A percentile compares a stretch with the other conserved stretches of the same genome.
Evolutionary conservation across 2,329 filamentous ascomycete species (phyloP).

Genomic region (Stenocarpella maydis): DNA sequence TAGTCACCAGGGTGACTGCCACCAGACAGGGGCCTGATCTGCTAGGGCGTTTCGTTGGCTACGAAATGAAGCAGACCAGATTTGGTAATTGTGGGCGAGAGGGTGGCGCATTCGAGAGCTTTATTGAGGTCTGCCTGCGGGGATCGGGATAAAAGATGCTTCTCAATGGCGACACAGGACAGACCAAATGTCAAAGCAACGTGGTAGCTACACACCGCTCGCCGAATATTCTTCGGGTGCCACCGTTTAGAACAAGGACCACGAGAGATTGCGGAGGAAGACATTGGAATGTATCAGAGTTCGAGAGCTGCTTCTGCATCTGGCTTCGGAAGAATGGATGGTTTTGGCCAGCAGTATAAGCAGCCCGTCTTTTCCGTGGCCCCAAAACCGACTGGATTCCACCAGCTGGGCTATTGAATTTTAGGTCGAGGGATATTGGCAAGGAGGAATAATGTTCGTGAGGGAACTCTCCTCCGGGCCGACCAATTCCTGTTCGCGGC

Average conservation of each 20-base stretch:
- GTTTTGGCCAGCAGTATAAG: not conserved
- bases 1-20: not conserved
- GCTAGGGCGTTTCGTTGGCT: not conserved
- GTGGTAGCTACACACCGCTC: not conserved
- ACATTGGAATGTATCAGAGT: not conserved
- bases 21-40: not conserved
- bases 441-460: not conserved
- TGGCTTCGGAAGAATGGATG: not conserved
- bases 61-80: not conserved
- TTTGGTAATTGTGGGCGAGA: no score
- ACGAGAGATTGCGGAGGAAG: not conserved
- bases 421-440: not conserved
- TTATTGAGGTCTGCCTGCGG: not conserved
- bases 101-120: not conserved
- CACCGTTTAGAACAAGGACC: not conserved
- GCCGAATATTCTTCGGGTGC: fast-evolving
- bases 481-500: no score
- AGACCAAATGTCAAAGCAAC: not conserved
- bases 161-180: no score
- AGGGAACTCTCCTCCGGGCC: no score
- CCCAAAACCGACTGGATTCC: not conserved
- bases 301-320: not conserved
- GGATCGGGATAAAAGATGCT: not conserved
- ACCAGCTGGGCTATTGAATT: not conserved
- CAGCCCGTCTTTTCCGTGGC: not conserved